Evolutionary conservation across 108 stramenopile species (phyloP).

Genomic region (Tribonema minus): DNA sequence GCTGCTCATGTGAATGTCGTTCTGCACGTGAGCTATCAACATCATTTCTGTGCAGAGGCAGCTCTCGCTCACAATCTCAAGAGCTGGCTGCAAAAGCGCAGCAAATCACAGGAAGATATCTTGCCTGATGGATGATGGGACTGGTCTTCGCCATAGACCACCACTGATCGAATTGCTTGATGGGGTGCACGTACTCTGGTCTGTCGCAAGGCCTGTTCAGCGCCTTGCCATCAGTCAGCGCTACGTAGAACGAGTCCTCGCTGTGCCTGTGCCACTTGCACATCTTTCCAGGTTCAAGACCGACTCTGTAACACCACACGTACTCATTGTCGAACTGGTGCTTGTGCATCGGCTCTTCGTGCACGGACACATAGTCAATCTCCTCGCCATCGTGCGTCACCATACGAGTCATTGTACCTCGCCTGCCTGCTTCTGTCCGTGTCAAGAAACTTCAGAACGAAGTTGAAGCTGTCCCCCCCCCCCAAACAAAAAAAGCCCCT

Average conservation of each 20-base stretch:
- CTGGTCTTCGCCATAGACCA: conserved; percentile 36
- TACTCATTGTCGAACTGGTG: conserved; percentile 40
- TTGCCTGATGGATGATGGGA: conserved; percentile 27
- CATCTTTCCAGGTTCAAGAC: conserved; percentile 28
- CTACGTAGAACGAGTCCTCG: conserved; percentile 28
- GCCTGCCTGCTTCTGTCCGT: too few relatives aligned
- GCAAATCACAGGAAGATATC: too few relatives aligned
- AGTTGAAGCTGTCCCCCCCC: too few relatives aligned
- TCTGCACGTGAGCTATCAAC: too few relatives aligned
- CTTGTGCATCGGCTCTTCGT: conserved; percentile 40
- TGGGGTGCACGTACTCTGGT: conserved; percentile 19
- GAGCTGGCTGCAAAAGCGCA: too few relatives aligned
- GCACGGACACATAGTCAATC: neutral
- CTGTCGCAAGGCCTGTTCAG: conserved; percentile 37
- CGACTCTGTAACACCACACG: conserved; percentile 30
- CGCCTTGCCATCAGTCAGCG: conserved; percentile 10
- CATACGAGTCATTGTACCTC: too few relatives aligned
- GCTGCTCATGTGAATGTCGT: too few relatives aligned
- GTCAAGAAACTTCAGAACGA: too few relatives aligned
- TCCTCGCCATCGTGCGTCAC: neutral
- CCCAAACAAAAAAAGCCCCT: too few relatives aligned
- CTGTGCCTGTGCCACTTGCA: conserved; percentile 40
- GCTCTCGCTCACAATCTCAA: too few relatives aligned
- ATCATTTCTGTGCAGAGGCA: too few relatives aligned
- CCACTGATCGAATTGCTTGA: conserved; percentile 23